Conservation (phyloP, 331 rosid species). For the Telfairia occidentalis region DNA sequence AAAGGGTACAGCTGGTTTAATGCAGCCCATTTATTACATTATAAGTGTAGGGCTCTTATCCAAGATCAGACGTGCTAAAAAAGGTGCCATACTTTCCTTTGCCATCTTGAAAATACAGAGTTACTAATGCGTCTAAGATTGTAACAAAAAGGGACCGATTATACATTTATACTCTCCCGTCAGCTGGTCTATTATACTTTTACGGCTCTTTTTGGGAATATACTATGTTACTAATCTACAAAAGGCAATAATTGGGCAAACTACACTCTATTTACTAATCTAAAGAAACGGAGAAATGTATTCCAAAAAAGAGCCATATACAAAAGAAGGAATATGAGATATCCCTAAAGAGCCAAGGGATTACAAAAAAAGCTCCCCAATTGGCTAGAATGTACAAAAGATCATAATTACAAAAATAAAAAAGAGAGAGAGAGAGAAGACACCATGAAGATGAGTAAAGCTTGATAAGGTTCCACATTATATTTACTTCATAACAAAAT, state of each 20-base stretch:
- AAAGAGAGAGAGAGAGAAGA: no score
- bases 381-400: no score
- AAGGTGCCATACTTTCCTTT: not conserved
- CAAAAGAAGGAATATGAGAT: no score
- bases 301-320: no score
- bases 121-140: not conserved
- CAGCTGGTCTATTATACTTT: no score
- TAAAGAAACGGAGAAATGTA: no score
- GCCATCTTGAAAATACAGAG: not conserved
- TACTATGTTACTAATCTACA: not conserved
- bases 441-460: no score
- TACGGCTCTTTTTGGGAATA: no score
- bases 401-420: no score
- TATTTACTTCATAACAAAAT: not conserved
- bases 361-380: no score
- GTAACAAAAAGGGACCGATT: not conserved
- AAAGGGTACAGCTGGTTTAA: not conserved
- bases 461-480: no score
- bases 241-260: not conserved
- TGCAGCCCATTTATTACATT: not conserved
- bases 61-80: not conserved
- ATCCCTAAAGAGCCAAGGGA: no score
- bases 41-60: not conserved
- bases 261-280: not conserved
- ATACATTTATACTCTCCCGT: not conserved